phyloP scores from a whole-genome alignment of 768 basidiomycete genomes.

The Gloeopeniophorella convolvens region DNA sequence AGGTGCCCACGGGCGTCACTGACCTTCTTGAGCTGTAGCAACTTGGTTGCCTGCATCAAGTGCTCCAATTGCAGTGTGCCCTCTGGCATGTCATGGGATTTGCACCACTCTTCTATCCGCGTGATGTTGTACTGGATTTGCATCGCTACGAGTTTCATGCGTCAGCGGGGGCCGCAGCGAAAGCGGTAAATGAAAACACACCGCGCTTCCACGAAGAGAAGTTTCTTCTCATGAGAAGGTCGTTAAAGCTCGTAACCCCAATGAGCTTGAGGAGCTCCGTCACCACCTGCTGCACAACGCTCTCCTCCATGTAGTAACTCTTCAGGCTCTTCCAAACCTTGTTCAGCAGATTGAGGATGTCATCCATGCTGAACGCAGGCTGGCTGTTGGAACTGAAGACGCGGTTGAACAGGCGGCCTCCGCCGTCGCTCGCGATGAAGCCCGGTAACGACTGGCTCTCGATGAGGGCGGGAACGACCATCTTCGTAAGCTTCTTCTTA shows the following conservation, averaged over 20 bases:
- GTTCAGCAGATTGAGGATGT: constrained; percentile 92
- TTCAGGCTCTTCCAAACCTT: constrained; percentile 98
- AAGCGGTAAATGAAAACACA: constrained; percentile 31
- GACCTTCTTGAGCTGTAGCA: constrained; percentile 96
- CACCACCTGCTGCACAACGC: constrained; percentile 90
- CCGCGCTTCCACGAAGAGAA: constrained; percentile 99
- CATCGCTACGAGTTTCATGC: constrained; percentile 63
- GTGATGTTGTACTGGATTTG: constrained; percentile 99
- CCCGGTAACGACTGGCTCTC: constrained; percentile 97
- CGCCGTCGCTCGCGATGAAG: constrained; percentile 92
- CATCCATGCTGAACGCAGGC: constrained; percentile 97
- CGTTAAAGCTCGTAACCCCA: constrained; percentile 97
- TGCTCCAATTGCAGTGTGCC: constrained; percentile 96
- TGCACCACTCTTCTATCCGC: constrained; percentile 98
- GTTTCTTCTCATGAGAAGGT: constrained; percentile 95
- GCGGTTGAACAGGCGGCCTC: constrained; percentile 89
- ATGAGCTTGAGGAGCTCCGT: constrained; percentile 94
- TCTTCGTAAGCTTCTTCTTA: constrained; percentile 92
- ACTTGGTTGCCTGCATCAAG: constrained; percentile 98
- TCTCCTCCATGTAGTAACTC: constrained; percentile 98
- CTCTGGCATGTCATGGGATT: constrained; percentile 99
- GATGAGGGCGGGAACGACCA: constrained; percentile 98
- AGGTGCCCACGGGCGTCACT: constrained; percentile 15
- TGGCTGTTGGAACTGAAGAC: constrained; percentile 78
- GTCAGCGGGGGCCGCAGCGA: neutral